Percentiles rank a stretch among this genome's conserved stretches.
Conservation (phyloP, 805 yeast species). For the Schizosaccharomyces octosporus region DNA sequence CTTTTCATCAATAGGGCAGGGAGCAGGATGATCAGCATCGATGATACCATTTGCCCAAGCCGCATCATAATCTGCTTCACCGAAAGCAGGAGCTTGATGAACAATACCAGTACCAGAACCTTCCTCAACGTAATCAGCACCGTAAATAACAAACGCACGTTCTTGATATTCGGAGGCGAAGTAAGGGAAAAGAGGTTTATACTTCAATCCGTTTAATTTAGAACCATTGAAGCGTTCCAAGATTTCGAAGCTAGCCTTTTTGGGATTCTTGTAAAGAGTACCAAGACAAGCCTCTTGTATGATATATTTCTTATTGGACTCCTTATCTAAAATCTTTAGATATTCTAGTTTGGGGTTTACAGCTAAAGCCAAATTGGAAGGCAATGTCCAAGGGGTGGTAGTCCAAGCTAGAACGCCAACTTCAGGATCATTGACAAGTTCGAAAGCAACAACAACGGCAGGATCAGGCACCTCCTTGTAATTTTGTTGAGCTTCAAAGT, state of each 20-base stretch:
- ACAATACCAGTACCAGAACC: slow-evolving; percentile 99
- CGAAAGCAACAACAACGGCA: slow-evolving; percentile 80
- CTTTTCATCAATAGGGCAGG: slow-evolving; percentile 83
- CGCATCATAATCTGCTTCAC: slow-evolving; percentile 90
- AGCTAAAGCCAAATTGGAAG: slow-evolving; percentile 76
- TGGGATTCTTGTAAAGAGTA: slow-evolving; percentile 82
- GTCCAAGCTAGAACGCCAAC: slow-evolving; percentile 92
- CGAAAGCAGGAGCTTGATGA: slow-evolving; percentile 95
- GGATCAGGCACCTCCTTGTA: slow-evolving; percentile 95
- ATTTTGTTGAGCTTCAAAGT: slow-evolving; percentile 95
- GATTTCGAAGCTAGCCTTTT: slow-evolving; percentile 60
- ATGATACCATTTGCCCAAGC: slow-evolving; percentile 57
- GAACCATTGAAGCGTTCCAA: slow-evolving; percentile 62
- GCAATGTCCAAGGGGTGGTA: slow-evolving; percentile 98
- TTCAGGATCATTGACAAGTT: slow-evolving; percentile 52
- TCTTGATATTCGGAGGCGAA: slow-evolving; percentile 54
- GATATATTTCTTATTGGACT: slow-evolving; percentile 54
- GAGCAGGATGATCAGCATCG: slow-evolving; percentile 42
- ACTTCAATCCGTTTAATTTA: slow-evolving; percentile 53
- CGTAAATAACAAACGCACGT: slow-evolving; percentile 58
- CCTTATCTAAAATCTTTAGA: slow-evolving; percentile 78
- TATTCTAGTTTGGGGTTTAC: slow-evolving; percentile 82
- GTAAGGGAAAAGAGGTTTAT: slow-evolving; percentile 63
- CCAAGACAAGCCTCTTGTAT: slow-evolving; percentile 61
- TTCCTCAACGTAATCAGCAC: slow-evolving; percentile 61